These are phyloP conservation scores for Odonthalia washingtoniensis DNA, from an alignment of 31 red algal genomes.

Conservation along the genomic window DNA sequence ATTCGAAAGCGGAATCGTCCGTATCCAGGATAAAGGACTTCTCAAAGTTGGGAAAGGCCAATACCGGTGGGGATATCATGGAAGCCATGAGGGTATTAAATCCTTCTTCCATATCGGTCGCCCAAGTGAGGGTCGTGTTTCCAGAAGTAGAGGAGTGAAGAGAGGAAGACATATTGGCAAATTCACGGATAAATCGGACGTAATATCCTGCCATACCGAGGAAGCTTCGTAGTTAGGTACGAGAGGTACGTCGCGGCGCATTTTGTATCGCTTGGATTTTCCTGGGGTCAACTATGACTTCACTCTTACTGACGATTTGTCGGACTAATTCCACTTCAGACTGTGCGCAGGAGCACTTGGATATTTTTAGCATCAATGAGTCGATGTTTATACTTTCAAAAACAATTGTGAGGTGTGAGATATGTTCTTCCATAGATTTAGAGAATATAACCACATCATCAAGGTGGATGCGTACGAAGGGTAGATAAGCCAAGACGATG, in stretches of 20 bases:
- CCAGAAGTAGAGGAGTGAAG: neutral
- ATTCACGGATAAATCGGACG: neutral
- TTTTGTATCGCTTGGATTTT: neutral
- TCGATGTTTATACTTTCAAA: too few species aligned
- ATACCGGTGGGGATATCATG: neutral
- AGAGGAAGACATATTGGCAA: neutral
- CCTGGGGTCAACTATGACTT: neutral
- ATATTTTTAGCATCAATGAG: constrained; percentile 20
- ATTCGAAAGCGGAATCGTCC: neutral
- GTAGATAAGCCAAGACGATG: too few species aligned
- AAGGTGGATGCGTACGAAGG: too few species aligned
- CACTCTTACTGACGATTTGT: neutral
- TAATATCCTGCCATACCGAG: neutral
- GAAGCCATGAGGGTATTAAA: neutral
- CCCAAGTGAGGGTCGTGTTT: neutral
- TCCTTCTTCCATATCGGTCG: neutral
- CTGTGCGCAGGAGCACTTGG: neutral
- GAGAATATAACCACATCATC: too few species aligned
- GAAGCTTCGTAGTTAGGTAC: neutral
- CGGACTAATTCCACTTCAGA: neutral
- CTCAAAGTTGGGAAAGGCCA: constrained; percentile 18
- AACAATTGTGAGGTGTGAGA: too few species aligned
- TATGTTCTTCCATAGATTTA: too few species aligned
- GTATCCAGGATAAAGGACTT: constrained; percentile 18
- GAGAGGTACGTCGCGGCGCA: neutral